These are phyloP conservation scores for Candida pseudocylindracea DNA, from an alignment of 1,139 yeast genomes.

Conservation along the genomic window DNA sequence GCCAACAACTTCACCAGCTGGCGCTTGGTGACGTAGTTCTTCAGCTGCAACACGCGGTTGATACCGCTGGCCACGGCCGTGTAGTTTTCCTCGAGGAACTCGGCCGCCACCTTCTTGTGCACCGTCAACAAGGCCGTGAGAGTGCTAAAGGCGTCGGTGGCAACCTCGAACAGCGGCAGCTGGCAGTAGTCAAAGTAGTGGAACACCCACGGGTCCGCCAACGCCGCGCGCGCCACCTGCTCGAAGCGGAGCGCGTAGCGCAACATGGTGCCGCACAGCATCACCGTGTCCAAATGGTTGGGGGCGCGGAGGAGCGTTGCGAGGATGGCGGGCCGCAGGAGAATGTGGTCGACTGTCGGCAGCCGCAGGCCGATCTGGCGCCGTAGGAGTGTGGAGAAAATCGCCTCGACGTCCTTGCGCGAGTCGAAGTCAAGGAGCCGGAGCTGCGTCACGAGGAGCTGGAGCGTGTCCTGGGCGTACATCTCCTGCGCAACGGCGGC, in stretches of 20 bases:
- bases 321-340: slow-evolving; percentile 42
- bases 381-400: slow-evolving; percentile 59
- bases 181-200: slow-evolving; percentile 61
- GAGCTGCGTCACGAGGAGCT: slow-evolving; percentile 33
- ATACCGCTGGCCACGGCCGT: slow-evolving; percentile 34
- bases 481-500: slow-evolving; percentile 56
- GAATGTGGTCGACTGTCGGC: slow-evolving; percentile 73
- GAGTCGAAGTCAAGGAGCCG: slow-evolving; percentile 66
- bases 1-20: slow-evolving; percentile 69
- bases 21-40: slow-evolving; percentile 78
- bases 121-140: slow-evolving; percentile 44
- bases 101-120: slow-evolving; percentile 49
- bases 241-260: slow-evolving; percentile 78
- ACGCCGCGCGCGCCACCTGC: slow-evolving; percentile 32
- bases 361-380: slow-evolving; percentile 58
- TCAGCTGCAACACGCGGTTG: slow-evolving; percentile 48
- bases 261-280: slow-evolving; percentile 57
- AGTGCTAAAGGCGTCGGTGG: slow-evolving; percentile 76
- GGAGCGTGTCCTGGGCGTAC: slow-evolving; percentile 48
- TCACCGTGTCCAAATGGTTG: slow-evolving; percentile 48
- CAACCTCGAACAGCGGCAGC: slow-evolving; percentile 62
- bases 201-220: slow-evolving; percentile 47
- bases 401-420: slow-evolving; percentile 55
- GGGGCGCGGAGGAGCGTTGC: slow-evolving; percentile 44
- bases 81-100: slow-evolving; percentile 36